Percentiles rank a stretch among this genome's conserved stretches.
These are phyloP conservation scores for Rhodocollybia butyracea DNA, from an alignment of 768 basidiomycete species.

Conservation along the genomic window DNA sequence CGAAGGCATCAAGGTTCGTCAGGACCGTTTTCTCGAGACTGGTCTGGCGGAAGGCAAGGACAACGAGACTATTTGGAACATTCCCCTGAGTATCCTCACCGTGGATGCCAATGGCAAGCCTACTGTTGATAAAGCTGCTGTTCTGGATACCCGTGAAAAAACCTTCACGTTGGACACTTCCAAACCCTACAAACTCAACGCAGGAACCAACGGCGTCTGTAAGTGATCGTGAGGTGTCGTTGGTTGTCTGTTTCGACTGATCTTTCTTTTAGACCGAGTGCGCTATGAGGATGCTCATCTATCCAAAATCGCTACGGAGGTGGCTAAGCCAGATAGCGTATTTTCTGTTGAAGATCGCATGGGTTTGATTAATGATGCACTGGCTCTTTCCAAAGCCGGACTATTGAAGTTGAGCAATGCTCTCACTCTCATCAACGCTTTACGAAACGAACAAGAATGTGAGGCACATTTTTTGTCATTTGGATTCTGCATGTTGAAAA, in stretches of 20 bases:
- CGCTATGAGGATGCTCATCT: constrained; percentile 61
- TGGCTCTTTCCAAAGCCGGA: constrained; percentile 65
- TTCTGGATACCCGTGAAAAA: constrained; percentile 53
- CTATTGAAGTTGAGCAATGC: constrained; percentile 55
- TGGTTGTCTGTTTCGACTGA: background rate
- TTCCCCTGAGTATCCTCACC: constrained; percentile 61
- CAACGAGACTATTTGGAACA: constrained; percentile 64
- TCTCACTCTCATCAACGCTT: constrained; percentile 50
- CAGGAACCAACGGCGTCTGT: constrained; percentile 71
- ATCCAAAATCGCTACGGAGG: constrained; percentile 57
- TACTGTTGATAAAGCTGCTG: constrained; percentile 44
- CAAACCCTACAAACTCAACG: constrained; percentile 69
- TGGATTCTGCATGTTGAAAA: background rate
- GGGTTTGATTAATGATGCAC: constrained; percentile 64
- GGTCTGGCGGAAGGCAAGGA: constrained; percentile 61
- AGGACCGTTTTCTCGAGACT: constrained; percentile 72
- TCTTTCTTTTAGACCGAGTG: constrained; percentile 48
- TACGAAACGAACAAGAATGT: constrained; percentile 59
- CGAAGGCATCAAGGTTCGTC: constrained; percentile 55
- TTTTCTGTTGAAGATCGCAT: constrained; percentile 68
- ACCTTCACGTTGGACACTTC: constrained; percentile 51
- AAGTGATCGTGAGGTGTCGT: constrained; percentile 23
- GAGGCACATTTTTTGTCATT: constrained; percentile 16
- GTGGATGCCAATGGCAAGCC: constrained; percentile 41
- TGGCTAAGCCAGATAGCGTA: constrained; percentile 40